phyloP scores from a whole-genome alignment of 345 rosid genomes.

The Citrus inodora region DNA sequence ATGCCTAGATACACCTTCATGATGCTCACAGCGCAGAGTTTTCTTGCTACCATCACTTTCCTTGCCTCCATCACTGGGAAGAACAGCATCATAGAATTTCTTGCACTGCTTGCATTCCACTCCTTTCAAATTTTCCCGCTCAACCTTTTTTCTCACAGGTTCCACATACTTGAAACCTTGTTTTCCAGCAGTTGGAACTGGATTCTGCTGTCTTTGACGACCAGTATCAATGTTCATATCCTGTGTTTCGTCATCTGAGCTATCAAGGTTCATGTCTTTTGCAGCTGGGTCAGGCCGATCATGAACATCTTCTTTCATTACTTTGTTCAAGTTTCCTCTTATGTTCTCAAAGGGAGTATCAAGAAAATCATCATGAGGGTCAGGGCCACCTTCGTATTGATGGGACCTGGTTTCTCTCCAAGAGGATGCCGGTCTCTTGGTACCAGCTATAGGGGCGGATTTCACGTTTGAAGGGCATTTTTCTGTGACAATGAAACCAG shows the following conservation, averaged over 20 bases:
- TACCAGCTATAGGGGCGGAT: slow-evolving; percentile 41
- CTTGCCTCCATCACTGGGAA: slow-evolving; percentile 40
- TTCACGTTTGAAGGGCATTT: slow-evolving; percentile 33
- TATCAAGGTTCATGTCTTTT: slow-evolving; percentile 26
- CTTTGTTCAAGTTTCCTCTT: slow-evolving; percentile 42
- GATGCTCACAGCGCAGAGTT: slow-evolving; percentile 76
- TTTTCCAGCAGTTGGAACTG: slow-evolving; percentile 33
- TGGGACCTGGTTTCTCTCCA: slow-evolving; percentile 81
- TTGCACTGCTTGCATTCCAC: slow-evolving; percentile 90
- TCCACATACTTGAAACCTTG: slow-evolving; percentile 67
- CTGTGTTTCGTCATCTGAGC: slow-evolving; percentile 73
- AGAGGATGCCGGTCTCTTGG: slow-evolving; percentile 60
- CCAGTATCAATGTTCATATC: slow-evolving; percentile 47
- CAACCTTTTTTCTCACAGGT: slow-evolving; percentile 74
- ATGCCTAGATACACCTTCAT: slow-evolving; percentile 91
- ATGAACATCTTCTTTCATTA: slow-evolving; percentile 29
- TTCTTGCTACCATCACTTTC: slow-evolving; percentile 23
- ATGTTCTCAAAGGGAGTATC: slow-evolving; percentile 71
- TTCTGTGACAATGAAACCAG: slow-evolving; percentile 16
- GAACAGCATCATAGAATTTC: slow-evolving; percentile 93
- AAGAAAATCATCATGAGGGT: slow-evolving; percentile 91
- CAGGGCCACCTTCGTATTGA: slow-evolving; percentile 48
- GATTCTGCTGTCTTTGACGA: slow-evolving; percentile 37
- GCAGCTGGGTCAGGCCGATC: slow-evolving; percentile 12
- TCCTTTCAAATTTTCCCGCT: slow-evolving; percentile 69